These are phyloP conservation scores for Mycena olivaceomarginata DNA, from an alignment of 768 basidiomycete genomes.

Conservation along the genomic window DNA sequence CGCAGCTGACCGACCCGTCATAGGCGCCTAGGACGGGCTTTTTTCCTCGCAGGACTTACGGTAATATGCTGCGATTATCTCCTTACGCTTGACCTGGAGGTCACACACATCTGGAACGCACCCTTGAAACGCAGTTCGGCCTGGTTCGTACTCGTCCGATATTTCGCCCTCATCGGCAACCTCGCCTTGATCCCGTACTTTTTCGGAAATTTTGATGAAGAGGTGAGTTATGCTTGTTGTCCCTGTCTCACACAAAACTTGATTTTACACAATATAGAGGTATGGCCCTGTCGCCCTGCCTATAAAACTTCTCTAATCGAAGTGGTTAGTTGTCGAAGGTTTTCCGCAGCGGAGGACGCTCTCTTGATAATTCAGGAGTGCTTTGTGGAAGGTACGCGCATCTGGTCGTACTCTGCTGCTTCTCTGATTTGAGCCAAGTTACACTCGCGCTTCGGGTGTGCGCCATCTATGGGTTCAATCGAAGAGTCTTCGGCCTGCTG, in stretches of 20 bases:
- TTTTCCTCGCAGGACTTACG: slow-evolving; percentile 17
- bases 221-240: slow-evolving; percentile 8
- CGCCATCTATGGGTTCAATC: slow-evolving; percentile 17
- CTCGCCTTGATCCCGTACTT: slow-evolving; percentile 17
- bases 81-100: slow-evolving; percentile 9
- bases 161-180: slow-evolving; percentile 11
- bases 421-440: background rate
- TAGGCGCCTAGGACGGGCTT: background rate
- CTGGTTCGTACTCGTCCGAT: slow-evolving; percentile 19
- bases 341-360: background rate
- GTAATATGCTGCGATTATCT: slow-evolving; percentile 8
- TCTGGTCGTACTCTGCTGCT: background rate
- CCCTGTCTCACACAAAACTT: background rate
- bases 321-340: background rate
- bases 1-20: slow-evolving; percentile 3
- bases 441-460: slow-evolving; percentile 14
- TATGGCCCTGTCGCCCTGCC: background rate
- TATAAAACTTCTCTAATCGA: background rate
- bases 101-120: slow-evolving; percentile 12
- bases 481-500: slow-evolving; percentile 11
- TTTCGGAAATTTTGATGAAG: background rate
- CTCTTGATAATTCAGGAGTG: slow-evolving; percentile 18
- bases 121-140: slow-evolving; percentile 10
- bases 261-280: background rate
- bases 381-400: slow-evolving; percentile 10